Conservation (phyloP, 1,284 basidiomycete genomes). For the Thelephora terrestris region DNA sequence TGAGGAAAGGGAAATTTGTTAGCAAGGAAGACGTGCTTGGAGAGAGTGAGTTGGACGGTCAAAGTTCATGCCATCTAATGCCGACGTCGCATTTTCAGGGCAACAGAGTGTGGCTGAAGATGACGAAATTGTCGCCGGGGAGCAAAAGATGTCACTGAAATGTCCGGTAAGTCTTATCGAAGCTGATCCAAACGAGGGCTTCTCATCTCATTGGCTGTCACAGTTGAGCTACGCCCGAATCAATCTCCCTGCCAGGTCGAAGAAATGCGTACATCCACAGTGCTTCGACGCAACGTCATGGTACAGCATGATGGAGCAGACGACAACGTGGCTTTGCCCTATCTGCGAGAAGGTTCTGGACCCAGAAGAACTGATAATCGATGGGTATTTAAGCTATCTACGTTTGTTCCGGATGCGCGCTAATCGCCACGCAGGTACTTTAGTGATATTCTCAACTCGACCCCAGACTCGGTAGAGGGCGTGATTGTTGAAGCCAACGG, state of each 20-base stretch:
- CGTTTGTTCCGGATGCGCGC: slow-evolving; percentile 4
- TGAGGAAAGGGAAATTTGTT: slow-evolving; percentile 58
- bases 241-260: slow-evolving; percentile 76
- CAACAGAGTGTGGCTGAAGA: slow-evolving; percentile 49
- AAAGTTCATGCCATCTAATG: neutral
- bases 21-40: slow-evolving; percentile 57
- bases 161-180: slow-evolving; percentile 63
- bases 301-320: slow-evolving; percentile 93
- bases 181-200: neutral
- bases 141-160: slow-evolving; percentile 82
- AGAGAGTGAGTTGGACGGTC: slow-evolving; percentile 40
- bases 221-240: slow-evolving; percentile 89
- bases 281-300: slow-evolving; percentile 96
- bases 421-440: slow-evolving; percentile 50
- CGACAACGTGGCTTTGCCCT: slow-evolving; percentile 96
- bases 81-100: slow-evolving; percentile 37
- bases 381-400: slow-evolving; percentile 54
- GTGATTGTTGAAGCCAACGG: slow-evolving; percentile 92
- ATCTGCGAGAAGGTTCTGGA: slow-evolving; percentile 80
- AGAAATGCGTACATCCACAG: slow-evolving; percentile 80
- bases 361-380: slow-evolving; percentile 79
- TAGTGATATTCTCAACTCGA: slow-evolving; percentile 68
- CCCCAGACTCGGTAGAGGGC: slow-evolving; percentile 77
- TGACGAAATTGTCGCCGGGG: slow-evolving; percentile 82
- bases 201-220: slow-evolving; percentile 3